Conservation (phyloP, 139 green algal genomes). For the Volvox africanus region DNA sequence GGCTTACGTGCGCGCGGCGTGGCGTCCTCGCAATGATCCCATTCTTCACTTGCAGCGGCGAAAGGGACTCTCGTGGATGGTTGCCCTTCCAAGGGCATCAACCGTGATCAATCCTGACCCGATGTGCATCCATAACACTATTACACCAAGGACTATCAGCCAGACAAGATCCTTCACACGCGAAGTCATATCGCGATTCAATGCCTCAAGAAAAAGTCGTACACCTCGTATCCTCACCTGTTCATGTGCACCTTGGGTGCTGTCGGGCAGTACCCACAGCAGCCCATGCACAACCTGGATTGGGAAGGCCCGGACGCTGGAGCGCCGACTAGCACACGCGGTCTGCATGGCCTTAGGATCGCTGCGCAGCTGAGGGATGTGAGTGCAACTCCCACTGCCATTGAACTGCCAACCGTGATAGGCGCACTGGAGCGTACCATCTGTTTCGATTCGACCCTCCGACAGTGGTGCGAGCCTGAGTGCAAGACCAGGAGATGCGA, state of each 20-base stretch:
- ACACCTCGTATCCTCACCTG: not conserved
- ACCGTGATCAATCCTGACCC: too few relatives aligned
- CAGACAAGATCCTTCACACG: too few relatives aligned
- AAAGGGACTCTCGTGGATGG: too few relatives aligned
- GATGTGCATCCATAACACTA: not conserved
- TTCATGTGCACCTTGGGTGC: not conserved
- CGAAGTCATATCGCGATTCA: not conserved
- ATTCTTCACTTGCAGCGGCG: too few relatives aligned
- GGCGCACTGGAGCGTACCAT: slow-evolving; percentile 62
- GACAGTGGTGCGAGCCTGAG: slow-evolving; percentile 59
- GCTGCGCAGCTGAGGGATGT: slow-evolving; percentile 55
- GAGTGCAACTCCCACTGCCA: slow-evolving; percentile 48
- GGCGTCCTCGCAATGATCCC: too few relatives aligned
- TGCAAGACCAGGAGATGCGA: not conserved
- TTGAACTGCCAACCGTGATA: slow-evolving; percentile 67
- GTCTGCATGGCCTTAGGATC: slow-evolving; percentile 25
- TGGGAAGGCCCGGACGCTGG: slow-evolving; percentile 40
- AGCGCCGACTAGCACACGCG: slow-evolving; percentile 37
- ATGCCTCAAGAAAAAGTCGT: not conserved
- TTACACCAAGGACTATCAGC: not conserved
- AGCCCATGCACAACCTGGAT: slow-evolving; percentile 33
- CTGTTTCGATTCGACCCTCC: slow-evolving; percentile 60
- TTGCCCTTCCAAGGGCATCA: too few relatives aligned
- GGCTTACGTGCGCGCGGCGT: too few relatives aligned
- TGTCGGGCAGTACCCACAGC: slow-evolving; percentile 49